A percentile compares a stretch with the other conserved stretches of the same genome.
Conservation (phyloP, 1,139 yeast species). For the Ashbya aceris region DNA sequence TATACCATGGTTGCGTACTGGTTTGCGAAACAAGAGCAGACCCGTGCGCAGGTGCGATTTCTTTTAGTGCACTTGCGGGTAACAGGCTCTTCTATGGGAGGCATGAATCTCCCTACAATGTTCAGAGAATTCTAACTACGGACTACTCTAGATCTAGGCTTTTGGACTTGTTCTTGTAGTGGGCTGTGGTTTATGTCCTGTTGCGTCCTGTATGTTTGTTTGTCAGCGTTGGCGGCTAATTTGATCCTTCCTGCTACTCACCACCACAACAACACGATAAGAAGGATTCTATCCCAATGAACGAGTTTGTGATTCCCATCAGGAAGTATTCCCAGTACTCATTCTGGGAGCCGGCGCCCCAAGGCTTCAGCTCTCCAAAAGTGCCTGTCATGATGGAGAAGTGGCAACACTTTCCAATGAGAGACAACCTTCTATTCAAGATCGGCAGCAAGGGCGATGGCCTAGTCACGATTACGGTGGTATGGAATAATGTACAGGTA, state of each 20-base stretch:
- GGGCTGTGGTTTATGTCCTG: no score
- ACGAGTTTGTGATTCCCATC: conserved; percentile 4
- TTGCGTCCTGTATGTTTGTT: no score
- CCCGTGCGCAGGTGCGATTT: no score
- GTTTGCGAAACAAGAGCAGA: neutral
- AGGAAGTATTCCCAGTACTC: conserved; percentile 10
- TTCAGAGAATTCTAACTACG: no score
- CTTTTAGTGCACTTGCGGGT: no score
- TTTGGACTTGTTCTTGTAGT: no score
- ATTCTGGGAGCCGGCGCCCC: conserved; percentile 15
- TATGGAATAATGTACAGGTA: conserved; percentile 7
- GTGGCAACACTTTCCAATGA: conserved; percentile 17
- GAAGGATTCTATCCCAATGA: conserved; percentile 1
- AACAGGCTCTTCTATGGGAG: no score
- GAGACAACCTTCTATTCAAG: conserved; percentile 4
- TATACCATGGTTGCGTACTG: conserved; percentile 21
- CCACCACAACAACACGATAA: no score
- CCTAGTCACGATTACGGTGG: conserved; percentile 6
- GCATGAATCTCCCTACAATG: no score
- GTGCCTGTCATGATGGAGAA: conserved; percentile 12
- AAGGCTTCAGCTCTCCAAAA: conserved; percentile 14
- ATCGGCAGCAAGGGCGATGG: conserved; percentile 5
- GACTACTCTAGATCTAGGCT: no score
- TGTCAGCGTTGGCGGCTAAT: no score
- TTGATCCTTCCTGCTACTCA: no score